phyloP scores from a whole-genome alignment of 331 rosid genomes.

The Acacia pycnantha region DNA sequence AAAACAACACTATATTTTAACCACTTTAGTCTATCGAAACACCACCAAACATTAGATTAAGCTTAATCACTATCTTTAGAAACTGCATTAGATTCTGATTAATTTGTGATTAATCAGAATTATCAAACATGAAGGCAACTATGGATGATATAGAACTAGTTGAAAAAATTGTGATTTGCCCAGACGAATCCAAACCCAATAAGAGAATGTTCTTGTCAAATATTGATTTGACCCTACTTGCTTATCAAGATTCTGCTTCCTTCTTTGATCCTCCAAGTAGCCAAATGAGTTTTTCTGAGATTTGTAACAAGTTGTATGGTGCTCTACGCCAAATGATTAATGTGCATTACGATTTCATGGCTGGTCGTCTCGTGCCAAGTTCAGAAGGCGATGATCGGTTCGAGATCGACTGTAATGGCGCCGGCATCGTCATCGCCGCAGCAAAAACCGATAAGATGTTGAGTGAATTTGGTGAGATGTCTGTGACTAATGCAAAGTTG shows the following conservation, averaged over 20 bases:
- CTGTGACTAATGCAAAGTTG: constrained; percentile 39
- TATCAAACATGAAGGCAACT: neutral
- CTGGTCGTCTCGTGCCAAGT: constrained; percentile 41
- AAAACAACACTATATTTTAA: neutral
- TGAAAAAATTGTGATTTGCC: constrained; percentile 40
- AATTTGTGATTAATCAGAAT: neutral
- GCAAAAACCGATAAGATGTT: constrained; percentile 39
- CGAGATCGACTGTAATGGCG: constrained; percentile 51
- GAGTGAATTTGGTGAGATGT: constrained; percentile 39
- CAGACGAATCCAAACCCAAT: constrained; percentile 27
- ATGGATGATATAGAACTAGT: constrained; percentile 37
- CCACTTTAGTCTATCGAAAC: neutral
- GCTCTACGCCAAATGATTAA: constrained; percentile 40
- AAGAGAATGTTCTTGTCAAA: constrained; percentile 46
- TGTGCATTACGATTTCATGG: constrained; percentile 44
- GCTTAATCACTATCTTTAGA: neutral
- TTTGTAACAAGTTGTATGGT: constrained; percentile 21
- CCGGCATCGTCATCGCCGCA: constrained; percentile 40
- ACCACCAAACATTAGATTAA: neutral
- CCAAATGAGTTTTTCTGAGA: constrained; percentile 42
- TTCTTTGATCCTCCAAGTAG: constrained; percentile 54
- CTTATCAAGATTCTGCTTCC: constrained; percentile 45
- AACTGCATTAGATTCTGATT: neutral
- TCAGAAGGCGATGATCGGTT: constrained; percentile 31
- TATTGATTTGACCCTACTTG: constrained; percentile 47